Percentiles rank a stretch among this genome's conserved stretches.
These are phyloP conservation scores for Amanita fuliginea DNA, from an alignment of 768 basidiomycete genomes.

Conservation along the genomic window DNA sequence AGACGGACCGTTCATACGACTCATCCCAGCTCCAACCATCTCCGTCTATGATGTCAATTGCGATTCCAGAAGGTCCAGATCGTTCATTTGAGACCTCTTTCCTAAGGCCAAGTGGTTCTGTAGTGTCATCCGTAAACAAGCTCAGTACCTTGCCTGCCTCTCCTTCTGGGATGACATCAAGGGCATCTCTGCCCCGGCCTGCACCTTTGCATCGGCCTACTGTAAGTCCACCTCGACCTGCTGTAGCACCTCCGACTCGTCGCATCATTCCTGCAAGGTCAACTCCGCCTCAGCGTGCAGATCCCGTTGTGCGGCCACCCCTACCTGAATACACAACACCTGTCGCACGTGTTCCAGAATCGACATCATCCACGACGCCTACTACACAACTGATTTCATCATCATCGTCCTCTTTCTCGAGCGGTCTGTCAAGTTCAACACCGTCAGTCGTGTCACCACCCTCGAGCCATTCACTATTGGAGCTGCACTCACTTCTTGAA, in stretches of 20 bases:
- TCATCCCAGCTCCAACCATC: constrained; percentile 68
- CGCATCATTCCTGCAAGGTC: too few relatives aligned
- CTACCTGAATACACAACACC: not conserved
- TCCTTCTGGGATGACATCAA: constrained; percentile 23
- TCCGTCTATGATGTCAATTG: constrained; percentile 43
- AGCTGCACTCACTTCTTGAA: constrained; percentile 22
- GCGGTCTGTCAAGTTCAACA: constrained; percentile 22
- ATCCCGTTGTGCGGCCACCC: not conserved
- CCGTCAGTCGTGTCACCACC: constrained; percentile 32
- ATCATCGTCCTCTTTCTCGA: constrained; percentile 19
- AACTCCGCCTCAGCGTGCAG: not conserved
- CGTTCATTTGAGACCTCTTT: constrained; percentile 66
- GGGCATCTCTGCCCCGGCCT: constrained; percentile 24
- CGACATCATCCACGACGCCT: constrained; percentile 21
- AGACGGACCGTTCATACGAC: constrained; percentile 63
- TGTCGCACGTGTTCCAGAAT: constrained; percentile 3
- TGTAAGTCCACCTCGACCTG: not conserved
- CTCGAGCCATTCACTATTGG: constrained; percentile 28
- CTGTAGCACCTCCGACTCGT: not conserved
- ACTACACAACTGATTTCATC: constrained; percentile 22
- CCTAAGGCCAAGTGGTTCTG: constrained; percentile 49
- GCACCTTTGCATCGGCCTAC: too few relatives aligned
- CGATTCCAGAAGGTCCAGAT: constrained; percentile 51
- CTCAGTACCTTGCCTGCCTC: constrained; percentile 15
- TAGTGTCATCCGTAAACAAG: constrained; percentile 28